Evolutionary conservation across 2,329 filamentous ascomycete species (phyloP), one percentile per base, ranked within the genome.

Genomic region (Monilinia laxa): DNA sequence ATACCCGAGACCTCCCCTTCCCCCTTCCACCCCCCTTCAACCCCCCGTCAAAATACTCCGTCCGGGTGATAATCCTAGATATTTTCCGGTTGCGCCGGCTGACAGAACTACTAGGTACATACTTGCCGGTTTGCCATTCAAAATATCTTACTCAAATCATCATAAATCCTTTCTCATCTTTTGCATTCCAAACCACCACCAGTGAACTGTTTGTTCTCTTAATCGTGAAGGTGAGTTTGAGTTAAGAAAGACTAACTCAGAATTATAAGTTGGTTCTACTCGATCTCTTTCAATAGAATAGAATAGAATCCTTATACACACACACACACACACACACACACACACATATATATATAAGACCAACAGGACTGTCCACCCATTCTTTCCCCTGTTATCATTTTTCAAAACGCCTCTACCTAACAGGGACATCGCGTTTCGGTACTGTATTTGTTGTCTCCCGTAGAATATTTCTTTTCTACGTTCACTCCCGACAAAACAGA

Each of bases 371-470:
- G 20, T 57, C n/a, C n/a, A 57, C 31, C 38, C 40, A 60, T 31
- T 7, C 14, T 38, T 38, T 18, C 42, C 18, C 20, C 20, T 42
- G 20, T 23, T 60, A 45, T 47, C 25, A 35, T 23, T 38, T 51
- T 23, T 31, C 7, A 35, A n/a, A 28, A 38, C 28, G 28, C 53
- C 4, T 25, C 25, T 18, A 35, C 40, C 20, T 31, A 10, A 11
- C 28, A 28, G 47, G 58, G 14, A 60, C 12, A 51, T 58, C 28
- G 28, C 57, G 42, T 31, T 35, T 59, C 56, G 25, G 18, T 59
- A 42, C 20, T 9, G 45, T 49, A 49, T 18, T 49, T 60, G 57
- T 38, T 60, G 45, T 60, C 58, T 60, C 28, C 45, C 58, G 45
- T 60, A 60, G 58, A 51, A 38, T 60, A 18, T 23, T 25, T 60